phyloP scores from a whole-genome alignment of 2,329 filamentous ascomycete species.

The Hymenoscyphus repandus region DNA sequence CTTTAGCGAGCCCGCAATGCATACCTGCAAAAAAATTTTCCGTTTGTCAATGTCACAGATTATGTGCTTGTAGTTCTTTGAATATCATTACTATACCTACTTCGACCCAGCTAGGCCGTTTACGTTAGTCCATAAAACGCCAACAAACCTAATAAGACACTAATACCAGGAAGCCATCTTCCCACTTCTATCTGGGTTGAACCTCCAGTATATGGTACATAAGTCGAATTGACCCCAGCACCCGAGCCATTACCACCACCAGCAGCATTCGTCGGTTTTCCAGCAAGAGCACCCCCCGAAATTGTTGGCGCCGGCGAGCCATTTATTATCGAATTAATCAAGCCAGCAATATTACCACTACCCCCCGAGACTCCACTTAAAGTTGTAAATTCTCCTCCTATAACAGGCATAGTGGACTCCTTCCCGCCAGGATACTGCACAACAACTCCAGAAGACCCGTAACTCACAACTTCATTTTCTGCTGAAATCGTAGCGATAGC shows the following conservation, averaged over 20 bases:
- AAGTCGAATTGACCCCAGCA: neutral
- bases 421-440: slow-evolving; percentile 13
- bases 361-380: neutral
- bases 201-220: neutral
- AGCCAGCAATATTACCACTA: neutral
- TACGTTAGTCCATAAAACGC: no score
- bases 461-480: slow-evolving; percentile 3
- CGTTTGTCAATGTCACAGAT: no score
- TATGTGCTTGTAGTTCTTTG: no score
- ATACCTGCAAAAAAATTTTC: no score
- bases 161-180: neutral
- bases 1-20: no score
- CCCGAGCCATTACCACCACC: neutral
- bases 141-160: neutral
- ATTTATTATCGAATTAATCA: neutral
- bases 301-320: neutral
- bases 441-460: slow-evolving; percentile 10
- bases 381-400: neutral
- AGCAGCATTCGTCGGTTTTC: neutral
- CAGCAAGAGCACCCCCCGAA: neutral
- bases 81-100: no score
- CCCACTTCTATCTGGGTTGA: neutral
- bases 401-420: neutral
- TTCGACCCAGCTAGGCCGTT: no score
- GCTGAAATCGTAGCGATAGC: slow-evolving; percentile 13